Evolutionary conservation across 371 early-diverging fungal species (phyloP).

Genomic region (Syncephalastrum racemosum): DNA sequence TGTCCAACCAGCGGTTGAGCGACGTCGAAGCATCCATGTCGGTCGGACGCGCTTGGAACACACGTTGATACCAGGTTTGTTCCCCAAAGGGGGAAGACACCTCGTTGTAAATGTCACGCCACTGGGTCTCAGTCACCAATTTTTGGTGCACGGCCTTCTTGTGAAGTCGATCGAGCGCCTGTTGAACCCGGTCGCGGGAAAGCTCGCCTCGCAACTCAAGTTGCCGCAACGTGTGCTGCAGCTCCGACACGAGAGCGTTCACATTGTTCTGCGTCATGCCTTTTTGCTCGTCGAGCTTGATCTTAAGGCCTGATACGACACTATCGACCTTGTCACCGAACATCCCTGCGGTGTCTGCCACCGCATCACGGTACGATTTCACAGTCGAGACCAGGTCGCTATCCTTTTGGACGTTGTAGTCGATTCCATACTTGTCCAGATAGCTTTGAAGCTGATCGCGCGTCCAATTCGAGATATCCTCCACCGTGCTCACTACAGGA

Average conservation of each 20-base stretch:
- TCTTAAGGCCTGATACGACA: constrained; percentile 30
- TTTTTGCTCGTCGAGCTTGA: constrained; percentile 32
- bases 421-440: constrained; percentile 39
- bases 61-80: constrained; percentile 37
- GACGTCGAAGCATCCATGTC: constrained; percentile 19
- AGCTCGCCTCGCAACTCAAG: constrained; percentile 40
- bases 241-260: constrained; percentile 19
- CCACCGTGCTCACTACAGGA: not conserved
- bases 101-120: constrained; percentile 37
- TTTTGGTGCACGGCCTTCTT: constrained; percentile 34
- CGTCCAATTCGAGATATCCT: constrained; percentile 33
- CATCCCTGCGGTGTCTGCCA: constrained; percentile 24
- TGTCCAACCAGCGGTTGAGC: constrained; percentile 31
- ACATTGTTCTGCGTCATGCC: constrained; percentile 23
- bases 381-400: constrained; percentile 25
- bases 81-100: constrained; percentile 23
- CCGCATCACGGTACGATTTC: constrained; percentile 37
- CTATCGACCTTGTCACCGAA: constrained; percentile 34
- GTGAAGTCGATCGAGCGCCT: constrained; percentile 29
- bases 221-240: constrained; percentile 36
- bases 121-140: constrained; percentile 34
- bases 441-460: constrained; percentile 27
- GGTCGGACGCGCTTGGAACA: constrained; percentile 17
- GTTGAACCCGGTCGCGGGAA: constrained; percentile 36
- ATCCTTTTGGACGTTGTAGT: constrained; percentile 25